A percentile compares a stretch with the other conserved stretches of the same genome.
Evolutionary conservation across 2,329 filamentous ascomycete species (phyloP).

Genomic region (Rhytidhysteron rufulum): DNA sequence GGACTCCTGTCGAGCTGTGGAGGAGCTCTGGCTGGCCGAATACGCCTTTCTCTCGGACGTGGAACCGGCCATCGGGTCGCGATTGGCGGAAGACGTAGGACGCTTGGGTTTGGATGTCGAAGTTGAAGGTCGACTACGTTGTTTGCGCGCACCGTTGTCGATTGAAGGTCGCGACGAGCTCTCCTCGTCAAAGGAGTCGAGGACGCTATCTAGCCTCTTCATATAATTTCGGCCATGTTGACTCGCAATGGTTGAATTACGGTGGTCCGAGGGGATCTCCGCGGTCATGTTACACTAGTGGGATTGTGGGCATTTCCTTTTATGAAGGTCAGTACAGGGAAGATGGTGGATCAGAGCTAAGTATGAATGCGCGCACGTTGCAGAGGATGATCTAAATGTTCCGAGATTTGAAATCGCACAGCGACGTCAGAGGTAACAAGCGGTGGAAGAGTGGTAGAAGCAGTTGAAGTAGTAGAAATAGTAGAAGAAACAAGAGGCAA

Average conservation of each 20-base stretch:
- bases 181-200: slow-evolving; percentile 19
- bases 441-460: too few relatives aligned
- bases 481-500: too few relatives aligned
- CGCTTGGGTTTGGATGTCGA: neutral
- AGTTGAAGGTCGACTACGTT: neutral
- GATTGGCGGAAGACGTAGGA: too few relatives aligned
- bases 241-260: slow-evolving; percentile 8
- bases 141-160: slow-evolving; percentile 4
- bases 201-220: slow-evolving; percentile 32
- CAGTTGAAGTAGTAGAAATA: too few relatives aligned
- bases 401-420: too few relatives aligned
- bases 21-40: slow-evolving; percentile 2
- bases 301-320: neutral
- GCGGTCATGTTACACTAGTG: neutral
- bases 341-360: neutral
- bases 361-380: neutral
- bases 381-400: neutral
- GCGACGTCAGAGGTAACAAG: too few relatives aligned
- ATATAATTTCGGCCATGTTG: slow-evolving; percentile 23
- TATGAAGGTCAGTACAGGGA: neutral
- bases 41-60: slow-evolving; percentile 5
- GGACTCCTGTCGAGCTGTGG: slow-evolving; percentile 22
- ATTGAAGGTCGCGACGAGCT: slow-evolving; percentile 12
- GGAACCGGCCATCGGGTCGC: neutral
- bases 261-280: slow-evolving; percentile 1